phyloP scores from a whole-genome alignment of 345 rosid species.

The Brassica carinata region DNA sequence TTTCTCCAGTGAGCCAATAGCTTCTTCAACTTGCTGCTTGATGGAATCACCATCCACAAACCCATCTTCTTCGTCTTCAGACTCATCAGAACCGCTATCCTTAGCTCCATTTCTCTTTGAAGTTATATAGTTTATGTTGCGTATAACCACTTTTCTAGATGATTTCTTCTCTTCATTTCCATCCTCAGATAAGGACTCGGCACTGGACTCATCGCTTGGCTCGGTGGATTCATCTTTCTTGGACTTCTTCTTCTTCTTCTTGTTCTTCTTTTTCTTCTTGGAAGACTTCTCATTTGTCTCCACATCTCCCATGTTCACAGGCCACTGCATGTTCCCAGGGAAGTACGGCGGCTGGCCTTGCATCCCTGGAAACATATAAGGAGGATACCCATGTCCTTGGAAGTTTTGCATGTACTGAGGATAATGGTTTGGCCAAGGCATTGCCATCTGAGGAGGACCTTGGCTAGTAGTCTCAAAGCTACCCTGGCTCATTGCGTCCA shows the following conservation, averaged over 20 bases:
- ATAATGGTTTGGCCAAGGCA: conserved; percentile 75
- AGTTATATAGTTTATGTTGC: conserved; percentile 92
- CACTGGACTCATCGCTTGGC: conserved; percentile 35
- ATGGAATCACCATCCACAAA: conserved; percentile 66
- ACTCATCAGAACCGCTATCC: conserved; percentile 55
- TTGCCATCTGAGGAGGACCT: conserved; percentile 64
- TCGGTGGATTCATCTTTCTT: conserved; percentile 60
- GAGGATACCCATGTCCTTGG: conserved; percentile 68
- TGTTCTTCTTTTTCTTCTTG: conserved; percentile 57
- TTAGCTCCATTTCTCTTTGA: conserved; percentile 72
- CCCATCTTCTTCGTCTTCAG: conserved; percentile 68
- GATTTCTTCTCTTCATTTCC: conserved; percentile 61
- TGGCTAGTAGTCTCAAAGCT: conserved; percentile 59
- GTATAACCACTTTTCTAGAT: conserved; percentile 88
- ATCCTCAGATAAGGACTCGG: conserved; percentile 45
- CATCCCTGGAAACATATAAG: conserved; percentile 76
- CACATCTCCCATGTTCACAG: conserved; percentile 63
- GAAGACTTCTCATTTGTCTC: conserved; percentile 64
- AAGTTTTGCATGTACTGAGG: conserved; percentile 83
- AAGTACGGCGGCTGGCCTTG: conserved; percentile 70
- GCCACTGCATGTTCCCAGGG: conserved; percentile 79
- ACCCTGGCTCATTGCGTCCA: conserved; percentile 58
- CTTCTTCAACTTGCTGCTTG: conserved; percentile 83
- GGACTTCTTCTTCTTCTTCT: conserved; percentile 47
- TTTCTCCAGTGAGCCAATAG: conserved; percentile 74